Percentiles rank a stretch among this genome's conserved stretches.
These are phyloP conservation scores for Scedosporium apiospermum DNA, from an alignment of 2,329 filamentous ascomycete species.

Conservation along the genomic window DNA sequence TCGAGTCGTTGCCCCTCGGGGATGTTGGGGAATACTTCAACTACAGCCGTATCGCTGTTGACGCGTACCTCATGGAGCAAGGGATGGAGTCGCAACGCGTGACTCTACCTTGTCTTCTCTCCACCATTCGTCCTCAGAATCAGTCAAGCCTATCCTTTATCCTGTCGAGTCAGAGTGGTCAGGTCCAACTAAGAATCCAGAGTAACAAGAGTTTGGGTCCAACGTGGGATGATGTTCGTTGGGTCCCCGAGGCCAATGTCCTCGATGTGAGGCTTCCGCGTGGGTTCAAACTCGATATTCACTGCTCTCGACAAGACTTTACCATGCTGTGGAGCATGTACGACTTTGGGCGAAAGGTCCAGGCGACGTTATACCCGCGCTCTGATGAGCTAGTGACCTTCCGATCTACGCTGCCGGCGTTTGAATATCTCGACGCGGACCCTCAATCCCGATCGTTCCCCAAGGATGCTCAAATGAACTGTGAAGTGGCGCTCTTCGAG, in stretches of 20 bases:
- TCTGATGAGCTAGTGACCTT: constrained; percentile 63
- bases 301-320: constrained; percentile 69
- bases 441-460: constrained; percentile 65
- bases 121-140: constrained; percentile 59
- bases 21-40: constrained; percentile 67
- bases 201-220: constrained; percentile 57
- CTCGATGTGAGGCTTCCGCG: constrained; percentile 64
- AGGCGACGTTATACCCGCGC: constrained; percentile 58
- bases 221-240: constrained; percentile 73
- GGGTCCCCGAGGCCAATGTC: constrained; percentile 58
- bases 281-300: constrained; percentile 63
- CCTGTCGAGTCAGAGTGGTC: constrained; percentile 70
- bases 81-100: constrained; percentile 60
- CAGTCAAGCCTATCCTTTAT: constrained; percentile 63
- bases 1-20: constrained; percentile 65
- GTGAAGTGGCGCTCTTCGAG: constrained; percentile 69
- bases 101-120: constrained; percentile 64
- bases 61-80: constrained; percentile 64
- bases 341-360: constrained; percentile 71
- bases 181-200: constrained; percentile 66
- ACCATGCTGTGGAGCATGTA: constrained; percentile 73
- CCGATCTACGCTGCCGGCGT: constrained; percentile 58
- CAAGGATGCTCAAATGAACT: constrained; percentile 60
- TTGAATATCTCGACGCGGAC: constrained; percentile 72
- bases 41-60: constrained; percentile 68